These are phyloP conservation scores for Nephelium lappaceum DNA, from an alignment of 345 rosid species.

Conservation along the genomic window DNA sequence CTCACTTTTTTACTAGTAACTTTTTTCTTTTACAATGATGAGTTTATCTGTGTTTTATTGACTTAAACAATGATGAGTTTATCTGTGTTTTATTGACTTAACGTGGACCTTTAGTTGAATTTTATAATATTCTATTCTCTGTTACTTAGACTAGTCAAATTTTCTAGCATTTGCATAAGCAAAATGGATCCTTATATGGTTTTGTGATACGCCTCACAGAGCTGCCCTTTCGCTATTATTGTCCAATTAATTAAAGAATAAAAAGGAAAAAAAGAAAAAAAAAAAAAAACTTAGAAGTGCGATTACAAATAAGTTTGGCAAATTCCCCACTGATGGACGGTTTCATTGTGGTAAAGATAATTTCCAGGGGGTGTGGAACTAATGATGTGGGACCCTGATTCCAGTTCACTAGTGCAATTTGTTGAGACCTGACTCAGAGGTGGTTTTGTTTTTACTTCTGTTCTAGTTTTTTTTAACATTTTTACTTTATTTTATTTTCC, in stretches of 20 bases:
- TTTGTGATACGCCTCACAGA: not conserved
- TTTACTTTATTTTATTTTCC: not conserved
- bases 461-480: not conserved
- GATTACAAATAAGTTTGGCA: not conserved
- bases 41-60: not conserved
- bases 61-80: not conserved
- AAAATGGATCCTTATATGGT: slow-evolving; percentile 1
- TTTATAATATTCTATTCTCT: not conserved
- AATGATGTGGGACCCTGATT: not conserved
- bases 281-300: too few relatives aligned
- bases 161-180: not conserved
- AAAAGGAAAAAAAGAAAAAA: not conserved
- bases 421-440: not conserved
- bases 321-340: not conserved
- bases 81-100: not conserved
- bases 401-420: not conserved
- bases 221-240: not conserved
- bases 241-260: not conserved
- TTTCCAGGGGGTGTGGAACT: not conserved
- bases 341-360: not conserved
- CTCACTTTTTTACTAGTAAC: slow-evolving; percentile 12
- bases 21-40: not conserved
- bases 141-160: not conserved
- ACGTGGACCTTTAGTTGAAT: not conserved
- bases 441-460: not conserved